These are phyloP conservation scores for Dacryopinax spathularia DNA, from an alignment of 768 basidiomycete species.

Conservation along the genomic window DNA sequence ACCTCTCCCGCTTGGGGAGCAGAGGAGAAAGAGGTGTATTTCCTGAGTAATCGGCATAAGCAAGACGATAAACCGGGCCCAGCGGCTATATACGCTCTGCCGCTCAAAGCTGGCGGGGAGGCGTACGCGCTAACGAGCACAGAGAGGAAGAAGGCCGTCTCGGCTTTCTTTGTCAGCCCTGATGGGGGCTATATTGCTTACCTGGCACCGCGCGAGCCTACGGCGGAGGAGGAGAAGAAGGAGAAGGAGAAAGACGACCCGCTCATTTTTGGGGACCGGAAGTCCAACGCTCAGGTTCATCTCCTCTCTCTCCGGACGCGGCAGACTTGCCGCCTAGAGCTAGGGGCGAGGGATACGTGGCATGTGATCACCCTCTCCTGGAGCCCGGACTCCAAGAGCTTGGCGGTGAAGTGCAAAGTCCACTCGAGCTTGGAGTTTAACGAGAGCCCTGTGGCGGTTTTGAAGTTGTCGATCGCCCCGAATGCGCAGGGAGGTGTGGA, in stretches of 20 bases:
- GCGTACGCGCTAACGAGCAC: background rate
- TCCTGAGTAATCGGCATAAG: background rate
- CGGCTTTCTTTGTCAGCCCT: constrained; percentile 6
- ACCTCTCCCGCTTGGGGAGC: background rate
- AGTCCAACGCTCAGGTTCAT: background rate
- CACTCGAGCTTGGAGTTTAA: background rate
- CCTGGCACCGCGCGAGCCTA: constrained; percentile 7
- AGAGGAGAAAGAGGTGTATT: background rate
- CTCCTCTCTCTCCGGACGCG: background rate
- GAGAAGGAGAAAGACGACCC: constrained; percentile 11
- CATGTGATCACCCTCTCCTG: background rate
- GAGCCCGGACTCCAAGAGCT: constrained; percentile 3
- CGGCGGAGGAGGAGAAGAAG: constrained; percentile 9
- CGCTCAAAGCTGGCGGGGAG: background rate
- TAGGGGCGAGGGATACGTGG: background rate
- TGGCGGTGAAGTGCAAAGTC: background rate
- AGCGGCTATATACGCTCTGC: background rate
- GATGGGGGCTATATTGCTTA: constrained; percentile 12
- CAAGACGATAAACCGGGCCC: background rate
- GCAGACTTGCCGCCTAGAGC: background rate
- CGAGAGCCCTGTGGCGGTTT: background rate
- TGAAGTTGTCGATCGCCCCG: background rate
- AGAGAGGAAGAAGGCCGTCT: background rate
- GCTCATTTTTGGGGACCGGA: constrained; percentile 8
- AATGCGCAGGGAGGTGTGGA: background rate